A percentile compares a stretch with the other conserved stretches of the same genome.
phyloP scores from a whole-genome alignment of 768 basidiomycete species.

The Paxillus involutus region DNA sequence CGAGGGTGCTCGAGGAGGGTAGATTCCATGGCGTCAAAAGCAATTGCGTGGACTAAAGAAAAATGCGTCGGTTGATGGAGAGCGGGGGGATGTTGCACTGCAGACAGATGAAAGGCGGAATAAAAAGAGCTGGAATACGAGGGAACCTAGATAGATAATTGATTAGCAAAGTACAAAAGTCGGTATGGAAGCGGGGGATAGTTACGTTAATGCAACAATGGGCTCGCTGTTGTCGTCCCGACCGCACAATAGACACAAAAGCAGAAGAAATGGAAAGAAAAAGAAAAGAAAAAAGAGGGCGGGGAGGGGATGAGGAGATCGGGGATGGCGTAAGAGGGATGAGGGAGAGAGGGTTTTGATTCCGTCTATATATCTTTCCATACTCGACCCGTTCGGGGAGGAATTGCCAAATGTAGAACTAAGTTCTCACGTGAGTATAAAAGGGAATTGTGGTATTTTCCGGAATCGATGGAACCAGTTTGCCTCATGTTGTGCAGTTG shows the following conservation, averaged over 20 bases:
- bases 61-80: slow-evolving; percentile 10
- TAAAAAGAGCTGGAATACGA: slow-evolving; percentile 33
- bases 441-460: slow-evolving; percentile 21
- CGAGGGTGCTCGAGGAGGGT: slow-evolving; percentile 52
- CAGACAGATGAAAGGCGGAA: slow-evolving; percentile 40
- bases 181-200: neutral
- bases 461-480: neutral
- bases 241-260: slow-evolving; percentile 36
- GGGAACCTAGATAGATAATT: slow-evolving; percentile 18
- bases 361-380: slow-evolving; percentile 33
- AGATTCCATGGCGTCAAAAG: slow-evolving; percentile 41
- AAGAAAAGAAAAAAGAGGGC: slow-evolving; percentile 35
- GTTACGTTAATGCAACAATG: slow-evolving; percentile 36
- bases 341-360: slow-evolving; percentile 30
- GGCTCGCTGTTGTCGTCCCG: slow-evolving; percentile 28
- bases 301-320: slow-evolving; percentile 35
- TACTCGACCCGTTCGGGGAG: slow-evolving; percentile 1
- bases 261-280: slow-evolving; percentile 21
- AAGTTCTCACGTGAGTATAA: slow-evolving; percentile 1
- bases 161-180: slow-evolving; percentile 1
- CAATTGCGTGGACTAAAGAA: slow-evolving; percentile 8
- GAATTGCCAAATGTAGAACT: slow-evolving; percentile 9
- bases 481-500: slow-evolving; percentile 30
- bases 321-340: slow-evolving; percentile 20
- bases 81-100: slow-evolving; percentile 41